These are phyloP conservation scores for Blastobotrys arbuscula DNA, from an alignment of 1,139 yeast species.

Conservation along the genomic window DNA sequence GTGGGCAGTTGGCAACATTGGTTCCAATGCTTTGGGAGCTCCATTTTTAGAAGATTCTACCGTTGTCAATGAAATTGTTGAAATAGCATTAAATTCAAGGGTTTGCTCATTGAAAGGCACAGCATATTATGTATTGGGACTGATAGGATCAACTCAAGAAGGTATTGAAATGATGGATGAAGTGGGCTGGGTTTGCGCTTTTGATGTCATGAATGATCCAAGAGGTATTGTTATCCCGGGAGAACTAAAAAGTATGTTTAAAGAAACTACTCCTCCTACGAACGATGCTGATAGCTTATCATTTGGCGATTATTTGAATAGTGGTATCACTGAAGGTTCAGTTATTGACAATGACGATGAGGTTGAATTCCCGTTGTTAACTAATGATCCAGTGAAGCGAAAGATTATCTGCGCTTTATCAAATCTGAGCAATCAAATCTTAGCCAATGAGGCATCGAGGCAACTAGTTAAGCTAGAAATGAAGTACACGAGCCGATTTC, in stretches of 20 bases:
- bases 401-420: slow-evolving; percentile 53
- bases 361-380: slow-evolving; percentile 26
- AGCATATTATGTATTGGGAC: slow-evolving; percentile 73
- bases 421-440: slow-evolving; percentile 57
- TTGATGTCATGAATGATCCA: slow-evolving; percentile 49
- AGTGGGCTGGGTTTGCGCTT: slow-evolving; percentile 63
- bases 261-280: background rate
- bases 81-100: slow-evolving; percentile 48
- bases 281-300: background rate
- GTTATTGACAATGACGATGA: slow-evolving; percentile 21
- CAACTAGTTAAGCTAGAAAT: slow-evolving; percentile 54
- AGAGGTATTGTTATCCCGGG: slow-evolving; percentile 38
- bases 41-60: slow-evolving; percentile 58
- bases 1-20: slow-evolving; percentile 87
- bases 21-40: slow-evolving; percentile 58
- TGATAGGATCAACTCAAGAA: slow-evolving; percentile 64
- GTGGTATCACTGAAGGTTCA: slow-evolving; percentile 20
- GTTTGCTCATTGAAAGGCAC: slow-evolving; percentile 67
- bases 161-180: slow-evolving; percentile 88
- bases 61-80: slow-evolving; percentile 50
- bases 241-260: slow-evolving; percentile 19
- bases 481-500: slow-evolving; percentile 51
- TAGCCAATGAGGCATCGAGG: slow-evolving; percentile 59
- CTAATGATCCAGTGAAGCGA: slow-evolving; percentile 40
- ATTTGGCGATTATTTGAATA: background rate